These are phyloP conservation scores for Schizonepeta tenuifolia DNA, from an alignment of 257 asterid genomes.

Conservation along the genomic window DNA sequence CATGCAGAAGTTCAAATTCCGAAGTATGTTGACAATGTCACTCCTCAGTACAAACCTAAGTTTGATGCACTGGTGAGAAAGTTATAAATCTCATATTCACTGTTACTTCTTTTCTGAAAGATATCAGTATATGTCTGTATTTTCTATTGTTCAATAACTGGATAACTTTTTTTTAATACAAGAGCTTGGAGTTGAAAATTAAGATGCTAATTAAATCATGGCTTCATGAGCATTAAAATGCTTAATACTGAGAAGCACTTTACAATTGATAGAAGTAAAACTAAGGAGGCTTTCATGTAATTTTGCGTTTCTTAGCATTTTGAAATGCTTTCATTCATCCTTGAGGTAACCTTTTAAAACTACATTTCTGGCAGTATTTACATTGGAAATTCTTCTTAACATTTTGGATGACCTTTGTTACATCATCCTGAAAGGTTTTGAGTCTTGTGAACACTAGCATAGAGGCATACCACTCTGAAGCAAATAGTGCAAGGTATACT, in stretches of 20 bases:
- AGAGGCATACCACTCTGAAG: conserved; percentile 1
- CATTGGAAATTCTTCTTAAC: background rate
- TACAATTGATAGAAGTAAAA: background rate
- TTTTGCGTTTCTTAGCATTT: background rate
- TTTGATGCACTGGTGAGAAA: conserved; percentile 83
- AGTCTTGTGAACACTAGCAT: background rate
- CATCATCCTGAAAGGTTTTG: conserved; percentile 1
- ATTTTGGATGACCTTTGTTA: conserved; percentile 9
- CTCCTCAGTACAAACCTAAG: conserved; percentile 86
- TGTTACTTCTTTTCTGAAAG: background rate
- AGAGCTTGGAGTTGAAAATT: background rate
- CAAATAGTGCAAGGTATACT: conserved; percentile 13
- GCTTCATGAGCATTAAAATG: conserved; percentile 18
- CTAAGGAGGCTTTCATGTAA: background rate
- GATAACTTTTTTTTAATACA: background rate
- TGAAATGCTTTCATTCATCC: conserved; percentile 1
- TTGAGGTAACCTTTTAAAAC: background rate
- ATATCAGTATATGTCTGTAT: conserved; percentile 6
- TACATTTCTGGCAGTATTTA: background rate
- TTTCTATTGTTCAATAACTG: conserved; percentile 11
- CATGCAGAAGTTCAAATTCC: conserved; percentile 78
- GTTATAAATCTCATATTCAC: conserved; percentile 12
- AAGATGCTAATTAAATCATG: conserved; percentile 16
- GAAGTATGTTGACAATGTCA: conserved; percentile 79
- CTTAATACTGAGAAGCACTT: background rate